phyloP scores from a whole-genome alignment of 352 stramenopile genomes.

The Phytopythium cucurbitacearum region DNA sequence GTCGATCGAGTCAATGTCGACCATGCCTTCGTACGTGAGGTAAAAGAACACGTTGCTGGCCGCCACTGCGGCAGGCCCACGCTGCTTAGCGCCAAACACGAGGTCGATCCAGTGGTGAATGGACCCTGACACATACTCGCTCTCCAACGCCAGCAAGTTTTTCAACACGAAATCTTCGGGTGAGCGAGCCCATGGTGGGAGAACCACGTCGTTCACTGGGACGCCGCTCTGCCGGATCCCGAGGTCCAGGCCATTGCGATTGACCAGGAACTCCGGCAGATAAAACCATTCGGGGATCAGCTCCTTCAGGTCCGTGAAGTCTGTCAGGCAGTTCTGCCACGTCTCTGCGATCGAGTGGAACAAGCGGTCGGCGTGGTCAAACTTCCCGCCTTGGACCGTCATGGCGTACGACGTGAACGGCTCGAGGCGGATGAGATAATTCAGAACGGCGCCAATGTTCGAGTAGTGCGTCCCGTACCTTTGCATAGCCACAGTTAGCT shows the following conservation, averaged over 20 bases:
- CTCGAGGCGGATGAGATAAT: slow-evolving; percentile 98
- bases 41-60: slow-evolving; percentile 99
- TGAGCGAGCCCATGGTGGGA: slow-evolving; percentile 88
- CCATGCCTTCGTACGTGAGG: slow-evolving; percentile 97
- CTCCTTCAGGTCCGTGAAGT: slow-evolving; percentile 92
- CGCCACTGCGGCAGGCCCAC: slow-evolving; percentile 79
- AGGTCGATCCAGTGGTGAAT: slow-evolving; percentile 90
- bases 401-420: slow-evolving; percentile 95
- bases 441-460: slow-evolving; percentile 95
- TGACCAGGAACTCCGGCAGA: slow-evolving; percentile 86
- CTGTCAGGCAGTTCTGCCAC: slow-evolving; percentile 85
- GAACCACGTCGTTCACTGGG: slow-evolving; percentile 90
- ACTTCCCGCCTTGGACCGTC: slow-evolving; percentile 94
- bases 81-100: slow-evolving; percentile 73
- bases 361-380: slow-evolving; percentile 91
- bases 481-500: background rate
- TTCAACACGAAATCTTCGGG: slow-evolving; percentile 84
- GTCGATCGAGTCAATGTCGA: slow-evolving; percentile 95
- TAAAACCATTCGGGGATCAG: slow-evolving; percentile 95
- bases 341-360: slow-evolving; percentile 91
- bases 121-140: slow-evolving; percentile 77
- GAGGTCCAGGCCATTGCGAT: slow-evolving; percentile 82
- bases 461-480: slow-evolving; percentile 90
- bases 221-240: slow-evolving; percentile 79
- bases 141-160: slow-evolving; percentile 82